Evolutionary conservation across 257 asterid species (phyloP), one percentile per base, ranked within the genome.

Genomic region (Oldenlandia corymbosa): DNA sequence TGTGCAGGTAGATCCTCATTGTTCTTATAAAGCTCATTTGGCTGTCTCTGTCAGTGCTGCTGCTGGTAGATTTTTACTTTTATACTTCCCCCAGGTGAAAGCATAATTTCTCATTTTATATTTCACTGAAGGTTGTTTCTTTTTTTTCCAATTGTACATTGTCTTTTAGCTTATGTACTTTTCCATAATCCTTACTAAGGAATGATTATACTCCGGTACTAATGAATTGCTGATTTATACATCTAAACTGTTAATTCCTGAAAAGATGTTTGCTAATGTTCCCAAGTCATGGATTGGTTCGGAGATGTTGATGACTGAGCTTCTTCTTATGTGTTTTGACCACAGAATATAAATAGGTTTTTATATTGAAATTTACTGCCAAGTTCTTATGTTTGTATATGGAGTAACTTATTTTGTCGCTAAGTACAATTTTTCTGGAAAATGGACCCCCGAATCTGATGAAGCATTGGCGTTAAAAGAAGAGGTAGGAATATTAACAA

Each of bases 1-100:
- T 64, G 32, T 87, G 77, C 85, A 92, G 99, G 83, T 87, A 58
- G 99, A 92, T 78, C 99, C 99, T 51, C 99, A 89, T 79, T 92
- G 99, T 79, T 89, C 99, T n/a, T 92, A 92, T 74, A 76, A 59
- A 78, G 74, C 83, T 70, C 79, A 88, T 65, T 14, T 87, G 69
- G 71, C 82, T 54, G 83, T 84, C 73, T 81, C 94, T 71, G 12
- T 81, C 61, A 68, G 86, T 55, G 82, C 83, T 64, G 86, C 95
- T 73, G 86, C 94, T 67, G 82, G 91, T 58, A 82, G 99, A 83
- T 93, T 93, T 81, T 82, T 84, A 76, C 88, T 93, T 75, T 61
- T 90, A 74, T 93, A 90, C 70, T 81, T 81, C 75, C 70, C 92
- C 60, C 80, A 90, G 99, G 97, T 90, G 60, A 59, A 72, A 59